These are phyloP conservation scores for Gossypium armourianum DNA, from an alignment of 441 rosid species.

Conservation along the genomic window DNA sequence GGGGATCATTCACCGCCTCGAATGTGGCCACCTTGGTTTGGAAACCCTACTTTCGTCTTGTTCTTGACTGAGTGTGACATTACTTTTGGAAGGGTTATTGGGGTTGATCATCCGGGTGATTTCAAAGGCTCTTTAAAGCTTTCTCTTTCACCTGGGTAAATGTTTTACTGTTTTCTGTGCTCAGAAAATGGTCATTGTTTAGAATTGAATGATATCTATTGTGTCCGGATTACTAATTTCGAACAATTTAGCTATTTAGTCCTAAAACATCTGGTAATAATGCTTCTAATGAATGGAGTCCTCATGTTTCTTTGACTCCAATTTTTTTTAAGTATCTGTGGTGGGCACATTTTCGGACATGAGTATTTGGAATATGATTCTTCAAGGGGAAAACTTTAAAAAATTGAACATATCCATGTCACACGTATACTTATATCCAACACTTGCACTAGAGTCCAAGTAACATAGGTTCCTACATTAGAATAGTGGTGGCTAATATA, in stretches of 20 bases:
- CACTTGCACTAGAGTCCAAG: background rate
- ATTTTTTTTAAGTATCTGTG: background rate
- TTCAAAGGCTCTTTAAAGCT: slow-evolving; percentile 71
- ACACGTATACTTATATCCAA: background rate
- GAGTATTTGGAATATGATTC: background rate
- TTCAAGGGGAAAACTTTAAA: background rate
- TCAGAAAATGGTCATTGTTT: background rate
- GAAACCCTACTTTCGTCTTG: slow-evolving; percentile 53
- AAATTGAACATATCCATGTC: background rate
- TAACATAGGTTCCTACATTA: background rate
- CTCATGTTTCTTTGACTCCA: background rate
- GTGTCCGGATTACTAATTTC: background rate
- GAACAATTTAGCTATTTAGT: background rate
- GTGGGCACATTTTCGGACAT: background rate
- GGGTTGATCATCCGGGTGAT: slow-evolving; percentile 56
- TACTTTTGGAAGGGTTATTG: slow-evolving; percentile 60
- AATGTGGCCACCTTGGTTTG: slow-evolving; percentile 64
- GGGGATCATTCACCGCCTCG: slow-evolving; percentile 87
- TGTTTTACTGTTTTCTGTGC: background rate
- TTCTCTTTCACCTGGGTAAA: slow-evolving; percentile 69
- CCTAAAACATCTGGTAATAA: background rate
- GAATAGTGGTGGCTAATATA: background rate
- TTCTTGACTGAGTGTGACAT: slow-evolving; percentile 72
- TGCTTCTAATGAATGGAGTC: background rate
- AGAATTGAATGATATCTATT: background rate